phyloP scores from a whole-genome alignment of 257 asterid genomes.

The Solanum appendiculatum region DNA sequence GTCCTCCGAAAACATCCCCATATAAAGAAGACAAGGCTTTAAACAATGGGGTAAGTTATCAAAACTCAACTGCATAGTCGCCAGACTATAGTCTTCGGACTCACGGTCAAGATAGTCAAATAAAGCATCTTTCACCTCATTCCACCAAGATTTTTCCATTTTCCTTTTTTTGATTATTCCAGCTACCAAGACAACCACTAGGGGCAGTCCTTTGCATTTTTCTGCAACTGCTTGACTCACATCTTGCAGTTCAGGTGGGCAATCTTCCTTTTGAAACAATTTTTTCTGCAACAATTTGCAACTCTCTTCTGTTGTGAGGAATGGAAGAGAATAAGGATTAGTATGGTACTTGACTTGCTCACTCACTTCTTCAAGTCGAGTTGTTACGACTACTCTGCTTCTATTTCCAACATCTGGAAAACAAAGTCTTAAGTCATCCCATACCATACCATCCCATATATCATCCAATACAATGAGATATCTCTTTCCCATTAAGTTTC shows the following conservation, averaged over 20 bases:
- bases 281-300: background rate
- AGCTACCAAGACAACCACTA: background rate
- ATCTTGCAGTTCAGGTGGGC: background rate
- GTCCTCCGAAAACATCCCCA: no score
- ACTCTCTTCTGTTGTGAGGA: background rate
- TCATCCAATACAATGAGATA: constrained; percentile 1
- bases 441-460: background rate
- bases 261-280: background rate
- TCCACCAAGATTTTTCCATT: background rate
- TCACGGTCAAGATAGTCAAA: background rate
- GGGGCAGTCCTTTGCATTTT: background rate
- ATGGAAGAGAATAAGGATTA: background rate
- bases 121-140: background rate
- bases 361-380: background rate
- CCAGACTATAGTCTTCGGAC: no score
- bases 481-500: background rate
- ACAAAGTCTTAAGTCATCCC: background rate
- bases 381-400: background rate
- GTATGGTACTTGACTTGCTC: background rate
- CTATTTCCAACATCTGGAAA: background rate
- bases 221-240: background rate
- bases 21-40: no score
- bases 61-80: no score
- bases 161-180: background rate
- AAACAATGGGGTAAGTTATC: no score